Conservation (phyloP, 805 yeast species). For the Lachancea kluyveri region DNA sequence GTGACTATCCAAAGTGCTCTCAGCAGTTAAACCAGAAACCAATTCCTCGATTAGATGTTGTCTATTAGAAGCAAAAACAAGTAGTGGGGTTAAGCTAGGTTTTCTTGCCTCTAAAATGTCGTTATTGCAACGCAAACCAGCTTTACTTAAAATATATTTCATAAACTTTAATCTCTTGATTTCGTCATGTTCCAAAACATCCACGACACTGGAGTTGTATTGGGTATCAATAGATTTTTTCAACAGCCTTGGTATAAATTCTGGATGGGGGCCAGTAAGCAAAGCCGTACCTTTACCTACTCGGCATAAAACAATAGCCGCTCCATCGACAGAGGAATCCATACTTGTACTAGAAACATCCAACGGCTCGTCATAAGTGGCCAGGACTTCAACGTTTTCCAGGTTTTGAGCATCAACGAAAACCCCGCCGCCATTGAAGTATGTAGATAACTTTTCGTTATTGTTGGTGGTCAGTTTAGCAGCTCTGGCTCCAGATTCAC, state of each 20-base stretch:
- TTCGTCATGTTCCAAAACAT: conserved; percentile 39
- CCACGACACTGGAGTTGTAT: conserved; percentile 32
- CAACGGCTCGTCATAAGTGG: conserved; percentile 51
- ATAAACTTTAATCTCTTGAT: conserved; percentile 49
- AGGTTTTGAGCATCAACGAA: conserved; percentile 68
- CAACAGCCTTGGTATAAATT: conserved; percentile 57
- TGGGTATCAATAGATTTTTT: conserved; percentile 30
- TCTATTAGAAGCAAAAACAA: conserved; percentile 33
- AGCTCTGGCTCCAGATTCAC: conserved; percentile 71
- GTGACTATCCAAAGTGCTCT: conserved; percentile 19
- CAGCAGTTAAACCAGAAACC: too few species aligned
- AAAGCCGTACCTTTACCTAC: conserved; percentile 69
- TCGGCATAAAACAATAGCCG: conserved; percentile 66
- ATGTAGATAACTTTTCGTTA: conserved; percentile 29
- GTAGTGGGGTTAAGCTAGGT: conserved; percentile 67
- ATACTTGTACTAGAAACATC: conserved; percentile 41
- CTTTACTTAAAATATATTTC: conserved; percentile 44
- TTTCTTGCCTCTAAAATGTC: conserved; percentile 38
- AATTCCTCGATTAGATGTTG: conserved; percentile 11
- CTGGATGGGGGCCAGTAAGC: conserved; percentile 86
- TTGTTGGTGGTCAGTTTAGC: conserved; percentile 39
- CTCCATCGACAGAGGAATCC: conserved; percentile 32
- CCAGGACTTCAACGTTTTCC: conserved; percentile 63
- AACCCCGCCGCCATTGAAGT: conserved; percentile 87
- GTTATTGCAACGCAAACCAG: conserved; percentile 65